Base-by-base conservation (phyloP, 495 filamentous ascomycete genomes). In the Aspergillus incahuasiensis region DNA sequence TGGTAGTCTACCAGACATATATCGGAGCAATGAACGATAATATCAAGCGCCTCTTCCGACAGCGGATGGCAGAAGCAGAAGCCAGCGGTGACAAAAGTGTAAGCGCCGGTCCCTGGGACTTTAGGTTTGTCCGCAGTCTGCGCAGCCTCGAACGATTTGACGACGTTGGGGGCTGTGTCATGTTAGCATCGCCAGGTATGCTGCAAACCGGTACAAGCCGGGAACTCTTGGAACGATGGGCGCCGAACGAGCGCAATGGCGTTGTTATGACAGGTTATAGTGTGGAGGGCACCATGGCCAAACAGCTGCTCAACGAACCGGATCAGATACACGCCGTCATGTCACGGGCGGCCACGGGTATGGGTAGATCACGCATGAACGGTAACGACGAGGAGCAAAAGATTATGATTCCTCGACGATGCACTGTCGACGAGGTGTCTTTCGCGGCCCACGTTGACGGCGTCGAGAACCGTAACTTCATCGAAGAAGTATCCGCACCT, bases 1-100 rank as follows among this genome's bases (percentile, higher is more conserved):
- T 98, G 94, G 82, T 96, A 16, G 91, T 98, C 6, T 98, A 98
- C 65, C 92, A 97, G 69, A 98, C 94, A 1, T 97, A 97, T 64
- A 88, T 96, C 55, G 87, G 89, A 50, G 89, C 91, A 22, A 98
- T 98, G 94, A 98, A 98, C 67, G 92, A 96, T 67, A 97, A 96
- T 62, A 97, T 98, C 72, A 96, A 95, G 65, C 81, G 88, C 2
- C 79, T 94, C 7, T 95, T 95, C 73, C 79, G 88, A 18, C 86
- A 92, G 64, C 82, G 89, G 24, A 89, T 91, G 84, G 88, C 86
- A 5, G 90, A 96, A 69, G 89, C 89, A 38, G 91, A 94, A 70
- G 83, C 83, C 2, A 80, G 82, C 19, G 83, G 83, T 12, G 85
- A 88, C 51, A 87, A 86, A 39, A 86, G 84, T 20, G 82, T 84